Evolutionary conservation across 176 grass and related monocot genomes (phyloP).

Genomic region (Cymbopogon citratus): DNA sequence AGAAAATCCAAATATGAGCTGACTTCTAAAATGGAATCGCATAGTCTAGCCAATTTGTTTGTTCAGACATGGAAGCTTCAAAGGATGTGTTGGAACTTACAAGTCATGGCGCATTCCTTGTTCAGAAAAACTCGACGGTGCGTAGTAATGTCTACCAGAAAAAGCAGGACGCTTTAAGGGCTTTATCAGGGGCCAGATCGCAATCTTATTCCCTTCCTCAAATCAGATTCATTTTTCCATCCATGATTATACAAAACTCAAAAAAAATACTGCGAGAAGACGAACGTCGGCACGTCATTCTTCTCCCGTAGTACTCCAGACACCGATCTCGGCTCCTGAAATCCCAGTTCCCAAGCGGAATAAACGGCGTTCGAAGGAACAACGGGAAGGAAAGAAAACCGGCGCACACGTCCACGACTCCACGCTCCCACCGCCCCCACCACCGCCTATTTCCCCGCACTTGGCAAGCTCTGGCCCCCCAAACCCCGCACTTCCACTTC

Average conservation of each 20-base stretch:
- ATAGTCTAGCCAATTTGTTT: neutral
- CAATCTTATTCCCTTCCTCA: neutral
- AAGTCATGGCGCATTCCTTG: neutral
- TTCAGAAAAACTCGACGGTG: neutral
- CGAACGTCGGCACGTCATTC: neutral
- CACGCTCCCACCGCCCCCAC: neutral
- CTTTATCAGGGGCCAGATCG: neutral
- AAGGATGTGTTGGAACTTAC: neutral
- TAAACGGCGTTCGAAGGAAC: constrained; percentile 9
- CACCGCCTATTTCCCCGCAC: no score
- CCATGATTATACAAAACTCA: neutral
- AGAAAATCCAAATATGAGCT: neutral
- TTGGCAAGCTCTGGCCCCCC: no score
- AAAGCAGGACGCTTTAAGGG: neutral
- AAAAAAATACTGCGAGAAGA: no score
- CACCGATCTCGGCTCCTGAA: no score
- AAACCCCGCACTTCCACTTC: neutral
- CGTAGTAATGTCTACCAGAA: neutral
- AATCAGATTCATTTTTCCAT: neutral
- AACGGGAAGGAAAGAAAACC: neutral
- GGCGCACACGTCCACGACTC: neutral
- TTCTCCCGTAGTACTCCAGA: neutral
- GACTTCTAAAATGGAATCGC: neutral
- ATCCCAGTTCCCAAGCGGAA: neutral
- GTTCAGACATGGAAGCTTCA: neutral